A percentile compares a stretch with the other conserved stretches of the same genome.
Evolutionary conservation across 371 early-diverging fungal genomes (phyloP).

Genomic region (Circinella minor): DNA sequence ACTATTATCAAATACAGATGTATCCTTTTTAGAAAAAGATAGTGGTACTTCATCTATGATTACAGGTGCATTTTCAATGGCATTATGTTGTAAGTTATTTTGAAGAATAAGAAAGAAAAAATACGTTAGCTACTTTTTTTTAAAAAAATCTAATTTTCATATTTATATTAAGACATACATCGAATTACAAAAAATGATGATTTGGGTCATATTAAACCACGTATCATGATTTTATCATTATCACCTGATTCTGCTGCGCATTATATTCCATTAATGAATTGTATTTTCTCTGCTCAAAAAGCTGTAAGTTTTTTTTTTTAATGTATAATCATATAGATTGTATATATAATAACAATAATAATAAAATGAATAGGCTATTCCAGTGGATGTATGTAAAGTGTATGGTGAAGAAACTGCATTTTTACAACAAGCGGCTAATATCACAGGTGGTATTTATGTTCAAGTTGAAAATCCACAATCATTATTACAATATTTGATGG

Average conservation of each 20-base stretch:
- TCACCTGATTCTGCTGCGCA: slow-evolving; percentile 87
- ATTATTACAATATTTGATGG: slow-evolving; percentile 86
- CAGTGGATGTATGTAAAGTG: slow-evolving; percentile 89
- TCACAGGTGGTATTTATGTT: slow-evolving; percentile 88
- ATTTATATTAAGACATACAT: slow-evolving; percentile 61
- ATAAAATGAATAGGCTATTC: slow-evolving; percentile 61
- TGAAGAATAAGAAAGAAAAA: too few species aligned
- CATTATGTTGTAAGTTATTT: slow-evolving; percentile 57
- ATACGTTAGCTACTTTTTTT: not conserved
- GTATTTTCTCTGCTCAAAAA: slow-evolving; percentile 95
- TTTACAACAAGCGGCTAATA: slow-evolving; percentile 90
- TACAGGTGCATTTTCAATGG: slow-evolving; percentile 65
- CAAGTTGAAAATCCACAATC: slow-evolving; percentile 67
- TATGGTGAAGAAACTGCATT: slow-evolving; percentile 83
- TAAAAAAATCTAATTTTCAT: not conserved
- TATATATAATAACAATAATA: not conserved
- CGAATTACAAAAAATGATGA: slow-evolving; percentile 62
- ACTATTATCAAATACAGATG: slow-evolving; percentile 45
- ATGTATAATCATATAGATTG: too few species aligned
- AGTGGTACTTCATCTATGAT: slow-evolving; percentile 50
- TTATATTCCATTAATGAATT: slow-evolving; percentile 96
- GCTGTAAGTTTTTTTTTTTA: slow-evolving; percentile 50
- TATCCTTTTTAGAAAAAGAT: slow-evolving; percentile 45
- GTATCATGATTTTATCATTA: slow-evolving; percentile 85
- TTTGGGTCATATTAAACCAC: slow-evolving; percentile 69